Evolutionary conservation across 345 rosid species (phyloP).

Genomic region (Chamaenerion angustifolium): DNA sequence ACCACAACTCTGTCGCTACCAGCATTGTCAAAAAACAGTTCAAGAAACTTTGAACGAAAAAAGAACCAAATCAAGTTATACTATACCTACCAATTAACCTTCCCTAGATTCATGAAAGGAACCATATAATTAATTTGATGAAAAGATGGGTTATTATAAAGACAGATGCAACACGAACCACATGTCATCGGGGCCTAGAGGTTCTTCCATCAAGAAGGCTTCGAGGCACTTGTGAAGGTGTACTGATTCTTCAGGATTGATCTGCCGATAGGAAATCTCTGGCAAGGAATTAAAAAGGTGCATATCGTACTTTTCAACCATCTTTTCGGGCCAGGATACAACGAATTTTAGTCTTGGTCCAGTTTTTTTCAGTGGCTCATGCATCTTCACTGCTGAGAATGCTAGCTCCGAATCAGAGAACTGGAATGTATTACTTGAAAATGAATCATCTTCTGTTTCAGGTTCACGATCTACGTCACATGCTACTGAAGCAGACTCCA

Average conservation of each 20-base stretch:
- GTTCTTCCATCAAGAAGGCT: slow-evolving; percentile 65
- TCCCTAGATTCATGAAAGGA: too few relatives aligned
- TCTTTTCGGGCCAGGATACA: slow-evolving; percentile 34
- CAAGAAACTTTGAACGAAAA: too few relatives aligned
- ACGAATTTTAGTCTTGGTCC: slow-evolving; percentile 16
- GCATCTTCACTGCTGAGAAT: slow-evolving; percentile 16
- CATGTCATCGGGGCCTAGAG: slow-evolving; percentile 71
- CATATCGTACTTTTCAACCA: slow-evolving; percentile 29
- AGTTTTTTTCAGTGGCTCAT: slow-evolving; percentile 12
- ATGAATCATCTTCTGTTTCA: slow-evolving; percentile 18
- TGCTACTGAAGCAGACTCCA: slow-evolving; percentile 22
- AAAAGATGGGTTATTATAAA: neutral
- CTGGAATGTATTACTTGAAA: slow-evolving; percentile 10
- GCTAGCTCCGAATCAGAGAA: slow-evolving; percentile 11
- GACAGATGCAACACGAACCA: slow-evolving; percentile 29
- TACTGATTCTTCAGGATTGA: slow-evolving; percentile 36
- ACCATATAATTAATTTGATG: neutral
- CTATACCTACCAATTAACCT: too few relatives aligned
- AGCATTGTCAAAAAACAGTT: too few relatives aligned
- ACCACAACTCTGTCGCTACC: too few relatives aligned
- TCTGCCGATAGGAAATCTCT: slow-evolving; percentile 35
- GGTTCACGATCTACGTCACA: slow-evolving; percentile 14
- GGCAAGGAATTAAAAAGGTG: slow-evolving; percentile 29
- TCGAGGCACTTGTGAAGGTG: slow-evolving; percentile 53
- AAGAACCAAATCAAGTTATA: too few relatives aligned